A percentile compares a stretch with the other conserved stretches of the same genome.
Conservation (phyloP, 2,329 filamentous ascomycete species). For the Clonostachys solani region DNA sequence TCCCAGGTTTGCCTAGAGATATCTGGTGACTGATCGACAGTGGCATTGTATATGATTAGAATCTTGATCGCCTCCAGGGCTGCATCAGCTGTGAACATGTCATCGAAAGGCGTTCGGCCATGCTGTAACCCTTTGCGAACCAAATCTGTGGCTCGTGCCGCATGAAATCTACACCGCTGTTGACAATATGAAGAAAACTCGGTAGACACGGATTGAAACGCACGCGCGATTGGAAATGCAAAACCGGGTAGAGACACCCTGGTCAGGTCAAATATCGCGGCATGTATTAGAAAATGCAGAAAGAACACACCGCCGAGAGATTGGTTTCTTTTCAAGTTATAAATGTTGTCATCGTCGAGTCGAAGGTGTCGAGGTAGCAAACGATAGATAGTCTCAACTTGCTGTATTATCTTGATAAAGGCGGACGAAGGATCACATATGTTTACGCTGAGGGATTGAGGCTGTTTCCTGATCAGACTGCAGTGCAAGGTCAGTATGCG, state of each 20-base stretch:
- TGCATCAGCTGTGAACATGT: slow-evolving; percentile 12
- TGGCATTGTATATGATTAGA: slow-evolving; percentile 15
- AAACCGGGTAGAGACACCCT: slow-evolving; percentile 14
- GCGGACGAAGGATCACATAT: slow-evolving; percentile 9
- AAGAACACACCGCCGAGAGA: slow-evolving; percentile 12
- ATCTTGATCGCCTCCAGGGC: slow-evolving; percentile 16
- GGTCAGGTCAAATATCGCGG: slow-evolving; percentile 14
- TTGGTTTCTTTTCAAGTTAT: slow-evolving; percentile 9
- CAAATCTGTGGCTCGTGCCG: slow-evolving; percentile 12
- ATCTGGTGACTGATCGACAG: slow-evolving; percentile 9
- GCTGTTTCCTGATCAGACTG: slow-evolving; percentile 10
- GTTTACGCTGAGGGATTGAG: slow-evolving; percentile 1
- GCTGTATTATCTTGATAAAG: slow-evolving; percentile 10
- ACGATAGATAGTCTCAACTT: slow-evolving; percentile 10
- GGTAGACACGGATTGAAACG: slow-evolving; percentile 10
- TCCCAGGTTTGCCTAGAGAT: slow-evolving; percentile 8
- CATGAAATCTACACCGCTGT: slow-evolving; percentile 11
- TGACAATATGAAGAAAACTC: slow-evolving; percentile 12
- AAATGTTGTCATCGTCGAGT: slow-evolving; percentile 8
- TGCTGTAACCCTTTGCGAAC: slow-evolving; percentile 8
- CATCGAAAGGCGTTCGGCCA: slow-evolving; percentile 10
- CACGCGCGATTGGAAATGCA: slow-evolving; percentile 14
- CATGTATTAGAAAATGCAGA: slow-evolving; percentile 15
- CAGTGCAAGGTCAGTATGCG: too few species aligned
- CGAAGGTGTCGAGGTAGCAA: slow-evolving; percentile 3